Evolutionary conservation across 1,139 yeast genomes (phyloP), one percentile per base, ranked within the genome.

Genomic region (Hemisphaericaspora subhashii): DNA sequence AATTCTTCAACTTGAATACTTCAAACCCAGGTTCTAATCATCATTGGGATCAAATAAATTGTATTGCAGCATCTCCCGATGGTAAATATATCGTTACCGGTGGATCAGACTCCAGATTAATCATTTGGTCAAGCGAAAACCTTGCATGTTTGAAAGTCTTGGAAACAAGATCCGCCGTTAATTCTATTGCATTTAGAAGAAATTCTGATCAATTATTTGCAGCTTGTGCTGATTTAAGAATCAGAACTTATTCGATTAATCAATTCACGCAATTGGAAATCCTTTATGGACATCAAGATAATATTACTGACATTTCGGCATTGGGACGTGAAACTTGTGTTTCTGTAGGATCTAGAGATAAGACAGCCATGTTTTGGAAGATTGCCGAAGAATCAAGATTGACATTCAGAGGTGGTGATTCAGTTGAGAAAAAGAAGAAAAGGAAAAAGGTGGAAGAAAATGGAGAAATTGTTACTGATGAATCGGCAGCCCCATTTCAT

Each of bases 301-400:
- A 77, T 40, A 90, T 92, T 32, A 75, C 78, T 33, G 97, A 83
- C 55, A 83, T 92, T 41, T 68, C 89, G 17, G 86, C 96, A 0
- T 69, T 92, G 47, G 78, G 80, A 13, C 81, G 82, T 60, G 98
- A 92, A 57, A 80, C 96, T 37, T 92, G 98, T 70, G 92, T 92
- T 27, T 87, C 96, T 16, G 98, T 90, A 18, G 98, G 98, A 15
- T 75, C 95, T 4, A 78, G 98, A 54, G 98, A 92, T 63, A 82
- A 95, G 53, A 86, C 96, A 1, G 97, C 94, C 13, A 85, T 94
- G 83, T 71, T 87, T 53, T 92, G 98, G 98, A 92, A 94, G 62
- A 88, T 92, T 48, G 79, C 95, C 20, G 98, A 94, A 54, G 98
- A 92, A 64, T 81, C 95, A 2, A 77, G 98, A 55, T 75, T 92